Percentiles rank a stretch among this genome's conserved stretches.
Conservation (phyloP, 306 rosid species). For the Phaseolus lunatus region DNA sequence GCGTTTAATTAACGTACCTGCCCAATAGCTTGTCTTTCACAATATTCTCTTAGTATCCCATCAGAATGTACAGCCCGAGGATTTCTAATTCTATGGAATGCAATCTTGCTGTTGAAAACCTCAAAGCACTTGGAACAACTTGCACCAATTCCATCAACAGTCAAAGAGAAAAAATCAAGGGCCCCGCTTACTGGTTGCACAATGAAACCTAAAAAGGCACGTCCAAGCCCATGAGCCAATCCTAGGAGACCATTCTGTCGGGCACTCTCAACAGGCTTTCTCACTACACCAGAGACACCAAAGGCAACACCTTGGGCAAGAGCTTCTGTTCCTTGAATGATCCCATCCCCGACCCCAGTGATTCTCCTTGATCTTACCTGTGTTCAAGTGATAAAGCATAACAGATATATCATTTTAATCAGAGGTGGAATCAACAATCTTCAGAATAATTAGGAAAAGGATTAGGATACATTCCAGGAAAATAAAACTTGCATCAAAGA, state of each 20-base stretch:
- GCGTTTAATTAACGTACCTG: conserved; percentile 65
- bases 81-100: conserved; percentile 76
- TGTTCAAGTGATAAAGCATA: background rate
- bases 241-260: conserved; percentile 93
- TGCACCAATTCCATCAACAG: conserved; percentile 98
- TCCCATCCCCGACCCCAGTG: conserved; percentile 96
- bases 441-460: too few species aligned
- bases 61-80: conserved; percentile 83
- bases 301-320: conserved; percentile 97
- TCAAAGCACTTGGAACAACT: conserved; percentile 96
- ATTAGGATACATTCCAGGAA: background rate
- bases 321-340: conserved; percentile 96
- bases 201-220: conserved; percentile 85
- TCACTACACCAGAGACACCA: conserved; percentile 93
- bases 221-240: conserved; percentile 94
- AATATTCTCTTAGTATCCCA: conserved; percentile 80
- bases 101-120: conserved; percentile 71
- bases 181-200: conserved; percentile 99
- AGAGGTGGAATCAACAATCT: too few species aligned
- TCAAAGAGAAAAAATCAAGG: conserved; percentile 92
- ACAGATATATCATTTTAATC: too few species aligned
- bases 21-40: conserved; percentile 89
- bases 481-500: background rate
- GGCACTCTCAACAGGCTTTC: conserved; percentile 94
- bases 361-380: conserved; percentile 95